phyloP scores from a whole-genome alignment of 768 basidiomycete genomes.

The Russula foetens region DNA sequence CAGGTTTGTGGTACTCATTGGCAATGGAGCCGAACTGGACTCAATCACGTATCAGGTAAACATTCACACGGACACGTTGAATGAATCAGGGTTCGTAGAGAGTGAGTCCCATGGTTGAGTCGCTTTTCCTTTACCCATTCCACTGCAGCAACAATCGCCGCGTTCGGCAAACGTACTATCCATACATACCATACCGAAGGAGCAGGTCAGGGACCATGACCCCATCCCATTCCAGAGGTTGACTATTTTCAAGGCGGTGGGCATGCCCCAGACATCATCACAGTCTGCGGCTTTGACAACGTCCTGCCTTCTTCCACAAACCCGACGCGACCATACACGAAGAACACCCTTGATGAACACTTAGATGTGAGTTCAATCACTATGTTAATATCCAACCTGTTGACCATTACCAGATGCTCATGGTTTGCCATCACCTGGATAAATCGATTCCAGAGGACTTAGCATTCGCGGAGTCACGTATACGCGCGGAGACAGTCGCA shows the following conservation, averaged over 20 bases:
- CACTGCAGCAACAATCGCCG: constrained; percentile 68
- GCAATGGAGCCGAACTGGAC: neutral
- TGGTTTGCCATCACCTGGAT: constrained; percentile 99
- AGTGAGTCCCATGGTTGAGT: constrained; percentile 38
- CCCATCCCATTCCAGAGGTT: neutral
- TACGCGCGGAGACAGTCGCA: constrained; percentile 92
- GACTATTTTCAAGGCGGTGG: constrained; percentile 56
- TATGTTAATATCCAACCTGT: neutral
- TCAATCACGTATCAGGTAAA: constrained; percentile 48
- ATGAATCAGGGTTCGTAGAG: constrained; percentile 96
- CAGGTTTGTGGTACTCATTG: constrained; percentile 46
- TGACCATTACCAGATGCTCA: constrained; percentile 68
- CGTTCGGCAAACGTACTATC: constrained; percentile 86
- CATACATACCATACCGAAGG: constrained; percentile 98
- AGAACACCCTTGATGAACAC: constrained; percentile 94
- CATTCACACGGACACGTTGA: constrained; percentile 95
- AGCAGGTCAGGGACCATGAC: constrained; percentile 45
- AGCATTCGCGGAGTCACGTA: constrained; percentile 93
- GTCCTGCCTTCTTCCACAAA: constrained; percentile 96
- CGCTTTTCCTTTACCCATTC: neutral
- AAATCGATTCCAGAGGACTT: constrained; percentile 87
- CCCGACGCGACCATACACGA: constrained; percentile 86
- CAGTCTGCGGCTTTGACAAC: constrained; percentile 84
- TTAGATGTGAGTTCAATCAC: constrained; percentile 60
- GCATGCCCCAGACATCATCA: constrained; percentile 97